Base-by-base conservation (phyloP, 2,329 filamentous ascomycete genomes). In the Colletotrichum magnum region DNA sequence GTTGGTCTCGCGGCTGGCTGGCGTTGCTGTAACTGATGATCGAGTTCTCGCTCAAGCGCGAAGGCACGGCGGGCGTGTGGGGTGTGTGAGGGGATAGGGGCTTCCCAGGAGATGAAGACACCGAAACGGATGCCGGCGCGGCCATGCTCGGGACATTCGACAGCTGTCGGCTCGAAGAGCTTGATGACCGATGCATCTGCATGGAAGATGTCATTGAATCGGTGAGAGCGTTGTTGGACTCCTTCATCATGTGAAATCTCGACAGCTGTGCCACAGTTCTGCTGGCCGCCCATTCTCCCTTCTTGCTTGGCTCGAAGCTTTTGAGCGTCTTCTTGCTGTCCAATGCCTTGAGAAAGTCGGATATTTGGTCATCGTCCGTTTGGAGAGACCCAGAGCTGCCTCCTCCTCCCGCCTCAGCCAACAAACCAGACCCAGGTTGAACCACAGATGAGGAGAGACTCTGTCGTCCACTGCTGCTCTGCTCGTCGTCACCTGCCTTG, bases 121-220 rank as follows among this genome's bases (percentile, higher is more conserved):
- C 91, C 4, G 95, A 98, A 72, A 94, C 85, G 0, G 93, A 94
- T 5, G 92, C 92, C 1, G 94, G 86, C 61, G 93, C 92, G 15
- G 82, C 80, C 79, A 94, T 93, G 69, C 92, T 86, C 3, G 88
- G 87, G 3, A 90, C 86, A 71, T 88, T 89, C 10, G 85, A 82
- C 56, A 90, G 75, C 65, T 90, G 88, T 32, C 88, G 82, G 72
- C 88, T 90, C 0, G 88, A 90, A 0, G 94, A 93, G 68, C 89
- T 93, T 5, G 93, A 94, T 0, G 94, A 96, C 47, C 93, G 89
- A 54, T 97, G 93, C 66, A 98, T 83, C 74, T 97, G 89, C 75
- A 94, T 88, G 0, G 95, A 98, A 1, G 94, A 96, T 32, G 94
- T 94, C 87, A 99, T 94, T 0, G 94, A 97, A 62, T 99, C 96